A percentile compares a stretch with the other conserved stretches of the same genome.
These are phyloP conservation scores for Yamadazyma atlantica DNA, from an alignment of 1,139 yeast species.

Conservation along the genomic window DNA sequence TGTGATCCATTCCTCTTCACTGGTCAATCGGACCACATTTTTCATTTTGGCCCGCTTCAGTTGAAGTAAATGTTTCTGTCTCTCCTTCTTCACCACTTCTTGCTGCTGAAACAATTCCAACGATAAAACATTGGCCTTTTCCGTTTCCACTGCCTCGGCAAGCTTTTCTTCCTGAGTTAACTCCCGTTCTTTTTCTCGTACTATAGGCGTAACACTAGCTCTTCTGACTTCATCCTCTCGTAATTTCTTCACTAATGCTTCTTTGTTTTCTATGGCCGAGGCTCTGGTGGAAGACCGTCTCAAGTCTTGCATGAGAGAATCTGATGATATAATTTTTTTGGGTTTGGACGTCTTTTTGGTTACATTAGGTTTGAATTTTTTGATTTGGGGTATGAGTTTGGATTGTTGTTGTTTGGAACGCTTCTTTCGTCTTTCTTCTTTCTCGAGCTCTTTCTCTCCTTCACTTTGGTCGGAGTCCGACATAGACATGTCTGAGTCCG, in stretches of 20 bases:
- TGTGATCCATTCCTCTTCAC: slow-evolving; percentile 37
- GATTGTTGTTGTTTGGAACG: slow-evolving; percentile 39
- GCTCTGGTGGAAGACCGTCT: slow-evolving; percentile 79
- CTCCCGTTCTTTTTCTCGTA: slow-evolving; percentile 44
- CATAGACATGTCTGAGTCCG: slow-evolving; percentile 53
- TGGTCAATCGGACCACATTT: slow-evolving; percentile 53
- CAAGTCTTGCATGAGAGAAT: slow-evolving; percentile 44
- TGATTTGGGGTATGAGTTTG: slow-evolving; percentile 47
- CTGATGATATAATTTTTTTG: slow-evolving; percentile 34
- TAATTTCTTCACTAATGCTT: slow-evolving; percentile 72
- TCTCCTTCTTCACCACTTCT: slow-evolving; percentile 77
- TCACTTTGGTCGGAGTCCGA: slow-evolving; percentile 59
- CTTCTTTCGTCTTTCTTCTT: slow-evolving; percentile 46
- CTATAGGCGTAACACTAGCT: slow-evolving; percentile 46
- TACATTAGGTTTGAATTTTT: slow-evolving; percentile 27
- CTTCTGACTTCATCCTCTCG: slow-evolving; percentile 70
- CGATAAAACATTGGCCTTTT: slow-evolving; percentile 69
- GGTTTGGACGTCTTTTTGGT: slow-evolving; percentile 19
- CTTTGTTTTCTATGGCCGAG: slow-evolving; percentile 76
- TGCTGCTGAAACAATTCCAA: slow-evolving; percentile 78
- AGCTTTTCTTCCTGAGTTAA: slow-evolving; percentile 86
- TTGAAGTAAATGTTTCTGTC: slow-evolving; percentile 69
- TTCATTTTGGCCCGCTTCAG: slow-evolving; percentile 61
- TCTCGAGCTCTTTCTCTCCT: slow-evolving; percentile 65
- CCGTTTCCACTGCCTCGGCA: slow-evolving; percentile 85